Percentiles rank a stretch among this genome's conserved stretches.
phyloP scores from a whole-genome alignment of 225 moss, liverwort and hornwort species.

The Lunularia cruciata region DNA sequence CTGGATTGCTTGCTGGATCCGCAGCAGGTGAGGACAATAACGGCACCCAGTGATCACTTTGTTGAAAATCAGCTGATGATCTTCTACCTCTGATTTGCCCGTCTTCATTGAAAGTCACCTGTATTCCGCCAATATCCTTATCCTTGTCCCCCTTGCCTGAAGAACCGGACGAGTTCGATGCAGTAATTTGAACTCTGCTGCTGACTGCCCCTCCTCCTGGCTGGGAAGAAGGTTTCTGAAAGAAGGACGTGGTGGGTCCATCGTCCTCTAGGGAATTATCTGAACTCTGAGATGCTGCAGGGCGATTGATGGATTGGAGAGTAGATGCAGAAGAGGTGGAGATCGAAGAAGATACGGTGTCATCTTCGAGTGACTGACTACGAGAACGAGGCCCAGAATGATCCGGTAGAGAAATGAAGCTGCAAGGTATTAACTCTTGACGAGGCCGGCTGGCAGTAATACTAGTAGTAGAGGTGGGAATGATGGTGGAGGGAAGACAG shows the following conservation, averaged over 20 bases:
- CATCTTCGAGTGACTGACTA: slow-evolving; percentile 16
- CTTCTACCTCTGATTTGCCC: slow-evolving; percentile 10
- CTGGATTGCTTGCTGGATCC: slow-evolving; percentile 6
- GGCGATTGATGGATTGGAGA: slow-evolving; percentile 26
- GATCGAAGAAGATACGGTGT: slow-evolving; percentile 16
- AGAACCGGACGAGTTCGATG: neutral
- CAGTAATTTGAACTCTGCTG: slow-evolving; percentile 19
- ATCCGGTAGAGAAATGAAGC: neutral
- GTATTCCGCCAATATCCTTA: neutral
- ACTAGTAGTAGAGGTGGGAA: neutral
- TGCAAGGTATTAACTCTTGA: slow-evolving; percentile 5
- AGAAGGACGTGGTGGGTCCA: slow-evolving; percentile 14
- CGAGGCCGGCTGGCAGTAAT: neutral
- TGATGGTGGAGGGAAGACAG: neutral
- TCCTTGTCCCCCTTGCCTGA: neutral
- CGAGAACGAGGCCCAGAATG: neutral
- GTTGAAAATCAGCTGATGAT: neutral
- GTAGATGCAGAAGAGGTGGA: slow-evolving; percentile 25
- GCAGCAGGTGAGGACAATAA: neutral
- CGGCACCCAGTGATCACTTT: slow-evolving; percentile 5
- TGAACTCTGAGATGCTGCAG: slow-evolving; percentile 16
- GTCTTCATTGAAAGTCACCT: neutral
- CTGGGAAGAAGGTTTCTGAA: neutral
- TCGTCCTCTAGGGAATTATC: slow-evolving; percentile 19
- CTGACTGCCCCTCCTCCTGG: neutral